Evolutionary conservation across 495 filamentous ascomycete species (phyloP).

Genomic region (Xylaria grammica): DNA sequence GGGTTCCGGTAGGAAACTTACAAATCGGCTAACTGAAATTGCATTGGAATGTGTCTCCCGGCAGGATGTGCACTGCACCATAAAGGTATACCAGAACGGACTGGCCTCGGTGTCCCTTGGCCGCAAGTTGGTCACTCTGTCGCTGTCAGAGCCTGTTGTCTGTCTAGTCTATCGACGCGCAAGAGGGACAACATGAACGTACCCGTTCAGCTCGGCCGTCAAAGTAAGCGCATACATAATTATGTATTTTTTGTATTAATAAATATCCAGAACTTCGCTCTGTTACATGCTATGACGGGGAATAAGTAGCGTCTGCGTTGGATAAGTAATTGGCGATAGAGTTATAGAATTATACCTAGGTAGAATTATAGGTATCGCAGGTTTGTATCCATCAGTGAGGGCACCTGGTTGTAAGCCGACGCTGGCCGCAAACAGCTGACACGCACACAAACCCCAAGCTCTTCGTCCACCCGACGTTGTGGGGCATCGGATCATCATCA

Average conservation of each 20-base stretch:
- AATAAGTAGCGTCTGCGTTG: not conserved
- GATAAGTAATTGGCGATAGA: not conserved
- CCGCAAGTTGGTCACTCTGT: conserved; percentile 84
- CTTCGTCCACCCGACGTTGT: not conserved
- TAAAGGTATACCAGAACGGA: conserved; percentile 95
- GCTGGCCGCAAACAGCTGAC: not conserved
- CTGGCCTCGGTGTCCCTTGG: conserved; percentile 79
- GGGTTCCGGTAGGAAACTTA: conserved; percentile 50
- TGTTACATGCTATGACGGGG: not conserved
- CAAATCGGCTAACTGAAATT: conserved; percentile 86
- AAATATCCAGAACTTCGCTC: not conserved
- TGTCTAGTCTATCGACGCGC: conserved; percentile 14
- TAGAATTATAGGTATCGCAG: too few species aligned
- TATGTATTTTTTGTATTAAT: conserved; percentile 27
- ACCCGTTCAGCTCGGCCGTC: conserved; percentile 79
- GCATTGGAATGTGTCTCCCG: conserved; percentile 88
- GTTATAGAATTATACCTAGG: too few species aligned
- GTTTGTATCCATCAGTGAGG: not conserved
- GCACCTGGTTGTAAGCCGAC: not conserved
- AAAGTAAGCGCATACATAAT: conserved; percentile 85
- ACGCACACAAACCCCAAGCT: too few species aligned
- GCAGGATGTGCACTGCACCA: conserved; percentile 94
- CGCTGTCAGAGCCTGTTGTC: conserved; percentile 27
- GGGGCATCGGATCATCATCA: not conserved
- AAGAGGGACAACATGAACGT: conserved; percentile 28